These are phyloP conservation scores for Tulasnella sp. DNA, from an alignment of 768 basidiomycete genomes.

Conservation along the genomic window DNA sequence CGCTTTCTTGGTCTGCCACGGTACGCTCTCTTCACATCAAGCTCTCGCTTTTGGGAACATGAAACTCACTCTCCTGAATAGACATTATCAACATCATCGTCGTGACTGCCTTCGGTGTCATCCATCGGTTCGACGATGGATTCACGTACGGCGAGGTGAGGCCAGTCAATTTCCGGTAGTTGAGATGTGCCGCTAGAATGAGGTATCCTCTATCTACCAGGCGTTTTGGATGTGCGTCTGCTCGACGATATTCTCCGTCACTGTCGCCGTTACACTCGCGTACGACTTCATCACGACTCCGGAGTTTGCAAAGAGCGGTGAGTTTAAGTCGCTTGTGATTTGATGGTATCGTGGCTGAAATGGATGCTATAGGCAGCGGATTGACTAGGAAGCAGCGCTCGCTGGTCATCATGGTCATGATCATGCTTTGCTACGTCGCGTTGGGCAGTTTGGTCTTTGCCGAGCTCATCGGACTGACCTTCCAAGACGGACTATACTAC, in stretches of 20 bases:
- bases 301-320: conserved; percentile 55
- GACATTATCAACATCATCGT: conserved; percentile 57
- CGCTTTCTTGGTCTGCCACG: conserved; percentile 56
- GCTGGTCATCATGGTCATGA: conserved; percentile 67
- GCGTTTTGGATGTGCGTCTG: conserved; percentile 68
- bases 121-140: conserved; percentile 48
- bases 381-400: conserved; percentile 66
- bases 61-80: conserved; percentile 20
- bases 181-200: neutral
- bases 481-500: conserved; percentile 70
- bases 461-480: conserved; percentile 40
- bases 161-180: neutral
- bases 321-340: conserved; percentile 14
- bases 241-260: conserved; percentile 52
- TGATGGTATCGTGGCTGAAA: neutral
- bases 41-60: neutral
- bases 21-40: conserved; percentile 25
- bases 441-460: conserved; percentile 54
- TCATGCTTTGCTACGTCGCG: conserved; percentile 60
- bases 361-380: conserved; percentile 46
- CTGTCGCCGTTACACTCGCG: conserved; percentile 58
- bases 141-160: conserved; percentile 49
- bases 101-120: conserved; percentile 50
- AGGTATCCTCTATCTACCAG: conserved; percentile 20
- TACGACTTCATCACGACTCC: conserved; percentile 46